Evolutionary conservation across 2,329 filamentous ascomycete species (phyloP).

Genomic region (Fusarium sp.): DNA sequence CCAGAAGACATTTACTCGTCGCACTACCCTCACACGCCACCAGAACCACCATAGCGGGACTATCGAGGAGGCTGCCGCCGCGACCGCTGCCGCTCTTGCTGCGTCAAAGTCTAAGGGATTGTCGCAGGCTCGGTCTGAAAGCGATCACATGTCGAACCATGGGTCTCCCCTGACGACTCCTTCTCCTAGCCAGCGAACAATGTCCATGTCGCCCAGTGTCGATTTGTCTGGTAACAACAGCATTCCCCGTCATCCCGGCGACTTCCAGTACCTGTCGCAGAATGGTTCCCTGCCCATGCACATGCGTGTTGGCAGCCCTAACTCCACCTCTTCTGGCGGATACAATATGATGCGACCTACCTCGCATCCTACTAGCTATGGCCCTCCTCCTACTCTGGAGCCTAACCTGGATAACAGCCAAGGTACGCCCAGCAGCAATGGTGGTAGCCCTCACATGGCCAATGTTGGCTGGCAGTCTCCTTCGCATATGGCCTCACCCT

Average conservation of each 20-base stretch:
- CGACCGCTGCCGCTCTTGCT: constrained; percentile 87
- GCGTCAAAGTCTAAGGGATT: constrained; percentile 58
- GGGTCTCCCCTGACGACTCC: constrained; percentile 83
- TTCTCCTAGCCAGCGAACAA: constrained; percentile 81
- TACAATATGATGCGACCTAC: constrained; percentile 74
- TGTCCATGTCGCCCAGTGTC: constrained; percentile 83
- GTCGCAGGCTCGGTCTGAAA: constrained; percentile 72
- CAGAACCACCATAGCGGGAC: constrained; percentile 97
- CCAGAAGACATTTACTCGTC: constrained; percentile 97
- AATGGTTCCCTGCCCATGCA: constrained; percentile 85
- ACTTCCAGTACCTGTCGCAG: constrained; percentile 79
- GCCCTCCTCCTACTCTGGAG: constrained; percentile 87
- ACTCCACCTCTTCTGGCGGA: constrained; percentile 73
- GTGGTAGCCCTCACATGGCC: constrained; percentile 86
- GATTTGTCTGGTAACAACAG: constrained; percentile 77
- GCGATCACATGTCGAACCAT: constrained; percentile 76
- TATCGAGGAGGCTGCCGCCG: constrained; percentile 90
- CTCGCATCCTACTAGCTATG: constrained; percentile 86
- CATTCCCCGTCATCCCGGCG: constrained; percentile 72
- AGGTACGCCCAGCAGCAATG: constrained; percentile 74
- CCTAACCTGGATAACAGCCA: constrained; percentile 84
- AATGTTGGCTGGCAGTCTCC: constrained; percentile 89
- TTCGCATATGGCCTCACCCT: constrained; percentile 77
- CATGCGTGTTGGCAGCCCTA: constrained; percentile 79
- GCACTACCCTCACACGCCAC: constrained; percentile 93